Conservation (phyloP, 306 rosid genomes). For the Purshia tridentata region DNA sequence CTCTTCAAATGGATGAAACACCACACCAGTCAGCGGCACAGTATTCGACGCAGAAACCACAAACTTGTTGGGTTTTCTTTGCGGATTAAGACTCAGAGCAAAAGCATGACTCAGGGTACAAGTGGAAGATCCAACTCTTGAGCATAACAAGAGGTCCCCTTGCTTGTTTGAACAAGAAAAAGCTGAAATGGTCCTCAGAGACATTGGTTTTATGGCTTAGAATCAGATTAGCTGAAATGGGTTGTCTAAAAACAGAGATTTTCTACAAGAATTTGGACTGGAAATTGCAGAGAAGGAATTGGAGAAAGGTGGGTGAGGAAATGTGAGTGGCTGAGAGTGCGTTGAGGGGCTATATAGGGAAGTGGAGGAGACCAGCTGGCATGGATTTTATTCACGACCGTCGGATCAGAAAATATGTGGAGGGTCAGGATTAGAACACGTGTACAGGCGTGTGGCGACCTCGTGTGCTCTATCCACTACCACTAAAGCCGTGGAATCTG, state of each 20-base stretch:
- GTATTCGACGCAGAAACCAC: conserved; percentile 32
- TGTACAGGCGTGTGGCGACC: conserved; percentile 60
- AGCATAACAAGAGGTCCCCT: conserved; percentile 16
- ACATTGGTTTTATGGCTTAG: conserved; percentile 17
- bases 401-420: conserved; percentile 33
- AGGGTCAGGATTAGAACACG: not conserved
- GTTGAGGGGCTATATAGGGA: conserved; percentile 18
- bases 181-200: conserved; percentile 34
- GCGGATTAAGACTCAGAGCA: conserved; percentile 10
- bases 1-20: conserved; percentile 83
- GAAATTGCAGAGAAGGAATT: not conserved
- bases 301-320: conserved; percentile 14
- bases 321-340: not conserved
- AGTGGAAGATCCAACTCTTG: conserved; percentile 5
- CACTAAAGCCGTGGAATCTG: conserved; percentile 19
- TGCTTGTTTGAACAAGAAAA: conserved; percentile 24
- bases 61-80: conserved; percentile 21
- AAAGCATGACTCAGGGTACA: not conserved
- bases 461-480: conserved; percentile 36
- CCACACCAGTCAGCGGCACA: conserved; percentile 50
- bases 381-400: not conserved
- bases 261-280: not conserved
- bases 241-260: not conserved
- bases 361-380: not conserved
- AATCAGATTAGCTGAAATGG: conserved; percentile 3